These are phyloP conservation scores for Fusarium dimerum DNA, from an alignment of 2,329 filamentous ascomycete species.

Conservation along the genomic window DNA sequence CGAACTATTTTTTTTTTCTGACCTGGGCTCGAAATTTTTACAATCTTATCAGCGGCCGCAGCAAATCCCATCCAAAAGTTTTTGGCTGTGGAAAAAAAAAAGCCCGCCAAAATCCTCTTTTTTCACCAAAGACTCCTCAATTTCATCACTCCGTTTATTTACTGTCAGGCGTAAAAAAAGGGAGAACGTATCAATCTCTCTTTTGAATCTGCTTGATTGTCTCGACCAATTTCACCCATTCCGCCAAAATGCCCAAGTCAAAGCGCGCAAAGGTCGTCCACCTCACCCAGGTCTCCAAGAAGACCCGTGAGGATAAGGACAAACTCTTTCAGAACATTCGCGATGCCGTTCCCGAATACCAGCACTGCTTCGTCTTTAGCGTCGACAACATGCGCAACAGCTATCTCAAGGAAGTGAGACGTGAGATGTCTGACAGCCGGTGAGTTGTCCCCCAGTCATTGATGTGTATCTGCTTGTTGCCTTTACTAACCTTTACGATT, in stretches of 20 bases:
- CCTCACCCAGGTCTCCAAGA: constrained; percentile 89
- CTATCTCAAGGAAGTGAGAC: constrained; percentile 87
- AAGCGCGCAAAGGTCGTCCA: constrained; percentile 89
- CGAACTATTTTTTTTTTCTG: constrained; percentile 29
- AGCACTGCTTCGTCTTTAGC: constrained; percentile 89
- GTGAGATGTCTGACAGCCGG: constrained; percentile 82
- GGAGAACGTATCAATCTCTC: no score
- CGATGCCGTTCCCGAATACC: constrained; percentile 79
- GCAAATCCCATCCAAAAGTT: constrained; percentile 2
- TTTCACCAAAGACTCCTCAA: constrained; percentile 1
- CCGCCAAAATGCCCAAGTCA: constrained; percentile 82
- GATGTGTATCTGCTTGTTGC: no score
- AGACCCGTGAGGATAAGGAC: constrained; percentile 87
- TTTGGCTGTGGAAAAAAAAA: no score
- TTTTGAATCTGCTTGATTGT: no score
- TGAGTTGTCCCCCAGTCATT: constrained; percentile 49
- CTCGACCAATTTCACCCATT: constrained; percentile 6
- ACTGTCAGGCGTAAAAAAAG: neutral
- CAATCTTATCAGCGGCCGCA: constrained; percentile 33
- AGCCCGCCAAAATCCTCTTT: constrained; percentile 7
- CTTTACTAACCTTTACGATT: no score
- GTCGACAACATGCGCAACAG: constrained; percentile 99
- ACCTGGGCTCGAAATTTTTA: constrained; percentile 31
- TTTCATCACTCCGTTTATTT: neutral
- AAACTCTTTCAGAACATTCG: constrained; percentile 87